These are phyloP conservation scores for Tripterygium wilfordii DNA, from an alignment of 177 flowering plant genomes.

Conservation along the genomic window DNA sequence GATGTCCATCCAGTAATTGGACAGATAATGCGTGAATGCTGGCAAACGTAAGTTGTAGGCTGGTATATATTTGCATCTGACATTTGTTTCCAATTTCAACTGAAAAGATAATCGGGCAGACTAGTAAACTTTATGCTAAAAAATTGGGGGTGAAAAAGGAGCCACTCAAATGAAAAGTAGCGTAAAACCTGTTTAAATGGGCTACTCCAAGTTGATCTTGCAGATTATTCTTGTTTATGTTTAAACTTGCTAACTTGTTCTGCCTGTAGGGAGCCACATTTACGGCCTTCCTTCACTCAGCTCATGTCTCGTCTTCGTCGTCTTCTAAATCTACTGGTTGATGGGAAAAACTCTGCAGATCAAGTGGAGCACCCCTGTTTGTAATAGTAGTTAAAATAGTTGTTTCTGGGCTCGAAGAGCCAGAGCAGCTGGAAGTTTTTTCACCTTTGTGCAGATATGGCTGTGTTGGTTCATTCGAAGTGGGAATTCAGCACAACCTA, in stretches of 20 bases:
- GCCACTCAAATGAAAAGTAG: too few relatives aligned
- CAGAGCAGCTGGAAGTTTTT: slow-evolving; percentile 18
- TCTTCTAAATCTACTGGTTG: slow-evolving; percentile 43
- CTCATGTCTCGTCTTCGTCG: slow-evolving; percentile 66
- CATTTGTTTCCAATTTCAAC: too few relatives aligned
- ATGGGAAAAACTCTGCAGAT: slow-evolving; percentile 15
- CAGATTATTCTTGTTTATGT: too few relatives aligned
- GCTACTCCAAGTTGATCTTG: too few relatives aligned
- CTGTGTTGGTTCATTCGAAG: slow-evolving; percentile 63
- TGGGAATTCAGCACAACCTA: slow-evolving; percentile 44
- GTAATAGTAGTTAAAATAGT: slow-evolving; percentile 14
- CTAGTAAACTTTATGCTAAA: too few relatives aligned
- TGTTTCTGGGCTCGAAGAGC: slow-evolving; percentile 47
- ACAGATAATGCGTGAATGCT: slow-evolving; percentile 82
- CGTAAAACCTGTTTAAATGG: too few relatives aligned
- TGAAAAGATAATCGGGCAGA: too few relatives aligned
- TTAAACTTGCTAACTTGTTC: too few relatives aligned
- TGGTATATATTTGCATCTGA: too few relatives aligned
- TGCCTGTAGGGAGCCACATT: slow-evolving; percentile 67
- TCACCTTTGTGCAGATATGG: slow-evolving; percentile 19
- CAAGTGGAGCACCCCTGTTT: slow-evolving; percentile 6
- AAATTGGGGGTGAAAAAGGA: too few relatives aligned
- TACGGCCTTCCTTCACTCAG: slow-evolving; percentile 77
- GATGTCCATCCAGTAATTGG: slow-evolving; percentile 72
- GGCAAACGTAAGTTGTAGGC: slow-evolving; percentile 64